Conservation (phyloP, 495 filamentous ascomycete species). For the Staphylotrichum longicolle region DNA sequence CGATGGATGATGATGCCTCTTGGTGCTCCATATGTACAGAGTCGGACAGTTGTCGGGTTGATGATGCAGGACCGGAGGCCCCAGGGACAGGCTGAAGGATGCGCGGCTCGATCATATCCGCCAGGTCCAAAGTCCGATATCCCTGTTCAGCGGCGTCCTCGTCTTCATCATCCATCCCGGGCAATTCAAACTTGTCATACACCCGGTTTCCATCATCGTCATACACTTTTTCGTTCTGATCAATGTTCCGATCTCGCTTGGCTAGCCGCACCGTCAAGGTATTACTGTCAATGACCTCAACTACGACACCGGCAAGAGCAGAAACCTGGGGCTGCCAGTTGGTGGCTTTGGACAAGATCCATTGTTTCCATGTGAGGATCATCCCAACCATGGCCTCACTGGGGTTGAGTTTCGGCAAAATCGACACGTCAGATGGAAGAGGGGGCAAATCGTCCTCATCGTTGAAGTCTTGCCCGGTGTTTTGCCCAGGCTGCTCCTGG, state of each 20-base stretch:
- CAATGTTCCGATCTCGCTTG: constrained; percentile 60
- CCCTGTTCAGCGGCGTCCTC: constrained; percentile 32
- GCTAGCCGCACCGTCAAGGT: constrained; percentile 63
- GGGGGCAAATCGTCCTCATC: constrained; percentile 60
- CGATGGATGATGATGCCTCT: too few species aligned
- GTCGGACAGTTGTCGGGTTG: neutral
- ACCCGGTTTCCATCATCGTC: constrained; percentile 45
- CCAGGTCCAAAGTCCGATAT: constrained; percentile 37
- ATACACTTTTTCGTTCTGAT: constrained; percentile 47
- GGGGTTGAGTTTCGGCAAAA: constrained; percentile 54
- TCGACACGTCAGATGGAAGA: constrained; percentile 61
- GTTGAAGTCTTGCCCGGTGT: constrained; percentile 18
- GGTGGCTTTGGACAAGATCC: constrained; percentile 68
- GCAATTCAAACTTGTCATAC: constrained; percentile 49
- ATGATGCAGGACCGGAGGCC: neutral
- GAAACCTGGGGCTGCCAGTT: constrained; percentile 74
- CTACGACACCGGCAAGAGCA: constrained; percentile 64
- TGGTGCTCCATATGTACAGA: neutral
- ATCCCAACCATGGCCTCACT: constrained; percentile 58
- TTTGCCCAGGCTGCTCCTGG: constrained; percentile 25
- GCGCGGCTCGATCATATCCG: constrained; percentile 47
- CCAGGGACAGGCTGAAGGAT: constrained; percentile 36
- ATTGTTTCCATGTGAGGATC: constrained; percentile 76
- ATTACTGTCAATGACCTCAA: constrained; percentile 44
- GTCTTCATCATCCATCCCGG: constrained; percentile 40